phyloP scores from a whole-genome alignment of 2,329 filamentous ascomycete species.

The Elsinoe australis region DNA sequence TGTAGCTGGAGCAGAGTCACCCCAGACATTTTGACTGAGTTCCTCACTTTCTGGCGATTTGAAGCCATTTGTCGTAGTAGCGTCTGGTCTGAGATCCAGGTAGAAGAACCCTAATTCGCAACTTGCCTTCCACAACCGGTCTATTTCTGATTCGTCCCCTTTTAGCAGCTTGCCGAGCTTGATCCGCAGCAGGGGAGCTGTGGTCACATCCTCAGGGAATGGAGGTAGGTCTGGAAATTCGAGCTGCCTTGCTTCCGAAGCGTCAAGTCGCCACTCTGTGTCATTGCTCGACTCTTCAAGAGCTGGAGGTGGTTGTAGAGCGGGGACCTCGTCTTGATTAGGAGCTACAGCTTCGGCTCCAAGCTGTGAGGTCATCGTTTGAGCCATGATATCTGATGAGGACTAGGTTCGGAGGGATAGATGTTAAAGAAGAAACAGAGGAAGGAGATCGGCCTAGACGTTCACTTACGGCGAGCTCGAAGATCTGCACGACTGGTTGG shows the following conservation, averaged over 20 bases:
- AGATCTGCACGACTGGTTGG: background rate
- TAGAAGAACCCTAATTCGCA: constrained; percentile 51
- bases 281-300: background rate
- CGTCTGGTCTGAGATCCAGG: constrained; percentile 38
- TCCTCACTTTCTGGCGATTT: constrained; percentile 7
- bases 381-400: background rate
- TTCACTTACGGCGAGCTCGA: background rate
- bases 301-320: background rate
- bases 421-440: background rate
- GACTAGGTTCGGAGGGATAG: background rate
- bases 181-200: constrained; percentile 35
- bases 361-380: constrained; percentile 4
- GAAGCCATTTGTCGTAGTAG: background rate
- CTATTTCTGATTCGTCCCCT: constrained; percentile 29
- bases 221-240: constrained; percentile 32
- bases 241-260: constrained; percentile 13
- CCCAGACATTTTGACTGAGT: constrained; percentile 5
- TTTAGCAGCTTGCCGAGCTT: constrained; percentile 32
- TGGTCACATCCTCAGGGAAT: constrained; percentile 37
- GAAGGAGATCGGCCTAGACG: background rate
- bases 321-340: constrained; percentile 1
- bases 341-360: constrained; percentile 1
- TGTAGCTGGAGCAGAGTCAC: constrained; percentile 1
- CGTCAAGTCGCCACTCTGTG: constrained; percentile 1
- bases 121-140: constrained; percentile 34